Evolutionary conservation across 148 eudicot genomes (phyloP), one percentile per base, ranked within the genome.

Genomic region (Chenopodium quinoa): DNA sequence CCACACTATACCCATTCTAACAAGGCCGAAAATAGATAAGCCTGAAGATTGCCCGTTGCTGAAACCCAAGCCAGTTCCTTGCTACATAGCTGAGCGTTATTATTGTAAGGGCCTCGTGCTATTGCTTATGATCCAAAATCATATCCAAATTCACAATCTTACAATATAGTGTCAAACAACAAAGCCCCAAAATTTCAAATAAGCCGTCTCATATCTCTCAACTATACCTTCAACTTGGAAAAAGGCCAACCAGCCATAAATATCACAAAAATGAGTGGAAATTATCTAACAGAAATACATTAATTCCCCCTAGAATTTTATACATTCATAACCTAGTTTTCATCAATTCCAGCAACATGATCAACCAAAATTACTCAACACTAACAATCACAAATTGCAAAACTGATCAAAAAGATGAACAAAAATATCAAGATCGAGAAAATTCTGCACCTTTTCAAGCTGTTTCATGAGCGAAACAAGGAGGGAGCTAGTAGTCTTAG

Each of bases 401-500:
- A 20, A 54, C 9, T 0, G 27, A 40, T 46, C 40, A 70, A 37
- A 14, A 60, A 13, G 7, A 8, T 13, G 17, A 69, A 32, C 81
- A 78, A 52, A 29, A 54, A 67, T 12, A 58, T 4, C 29, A 62
- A 71, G 37, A 58, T 12, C 44, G 71, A 60, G 6, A 60, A 63
- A 31, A 65, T 7, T 29, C 0, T 6, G 20, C 75, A 97, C 99
- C 99, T 97, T 97, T 84, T 97, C 99, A 78, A 94, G 99, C 86
- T 97, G 98, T 9, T 91, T 92, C 89, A 97, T 97, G 68, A 97
- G 93, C 32, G 99, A 94, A 56, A 90, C 72, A 37, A 97, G 94
- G 71, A 97, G 84, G 23, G 93, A 77, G 60, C 83, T 94, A 37
- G 98, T 97, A 64, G 90, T 90, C 81, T 92, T 91, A 19, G 98